Percentiles rank a stretch among this genome's conserved stretches.
These are phyloP conservation scores for Lipomyces oligophaga DNA, from an alignment of 805 yeast genomes.

Conservation along the genomic window DNA sequence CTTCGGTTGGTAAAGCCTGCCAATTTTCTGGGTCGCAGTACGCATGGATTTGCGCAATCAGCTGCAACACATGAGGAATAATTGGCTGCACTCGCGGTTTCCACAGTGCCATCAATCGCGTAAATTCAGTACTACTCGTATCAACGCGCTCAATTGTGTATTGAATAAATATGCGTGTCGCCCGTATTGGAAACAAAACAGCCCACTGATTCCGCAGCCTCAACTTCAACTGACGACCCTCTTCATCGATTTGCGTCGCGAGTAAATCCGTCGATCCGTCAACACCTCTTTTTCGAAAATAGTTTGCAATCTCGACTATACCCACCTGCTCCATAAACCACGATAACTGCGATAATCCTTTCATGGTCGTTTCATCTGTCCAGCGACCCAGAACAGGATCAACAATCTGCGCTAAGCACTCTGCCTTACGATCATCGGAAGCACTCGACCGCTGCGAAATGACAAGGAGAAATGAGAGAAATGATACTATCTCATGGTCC, in stretches of 20 bases:
- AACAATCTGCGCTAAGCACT: conserved; percentile 77
- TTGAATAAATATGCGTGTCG: conserved; percentile 90
- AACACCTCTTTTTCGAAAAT: conserved; percentile 78
- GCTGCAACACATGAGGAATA: conserved; percentile 81
- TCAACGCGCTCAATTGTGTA: conserved; percentile 89
- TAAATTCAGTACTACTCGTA: conserved; percentile 72
- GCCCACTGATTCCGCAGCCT: conserved; percentile 89
- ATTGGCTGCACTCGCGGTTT: conserved; percentile 89
- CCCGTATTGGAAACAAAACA: conserved; percentile 88
- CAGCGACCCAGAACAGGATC: conserved; percentile 91
- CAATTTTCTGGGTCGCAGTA: conserved; percentile 93
- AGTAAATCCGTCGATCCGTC: conserved; percentile 70
- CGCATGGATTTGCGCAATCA: conserved; percentile 85
- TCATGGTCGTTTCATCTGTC: conserved; percentile 87
- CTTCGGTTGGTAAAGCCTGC: conserved; percentile 81
- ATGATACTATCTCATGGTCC: conserved; percentile 89
- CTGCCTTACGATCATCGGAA: conserved; percentile 61
- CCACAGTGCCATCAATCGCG: conserved; percentile 73
- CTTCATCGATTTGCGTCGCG: conserved; percentile 82
- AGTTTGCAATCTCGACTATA: conserved; percentile 86
- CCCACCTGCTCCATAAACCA: conserved; percentile 99
- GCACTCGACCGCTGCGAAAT: conserved; percentile 79
- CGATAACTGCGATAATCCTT: conserved; percentile 81
- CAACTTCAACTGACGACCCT: conserved; percentile 69
- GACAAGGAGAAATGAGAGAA: conserved; percentile 84